Base-by-base conservation (phyloP, 192 early-diverging fungal species). In the Coemansia sp. region DNA sequence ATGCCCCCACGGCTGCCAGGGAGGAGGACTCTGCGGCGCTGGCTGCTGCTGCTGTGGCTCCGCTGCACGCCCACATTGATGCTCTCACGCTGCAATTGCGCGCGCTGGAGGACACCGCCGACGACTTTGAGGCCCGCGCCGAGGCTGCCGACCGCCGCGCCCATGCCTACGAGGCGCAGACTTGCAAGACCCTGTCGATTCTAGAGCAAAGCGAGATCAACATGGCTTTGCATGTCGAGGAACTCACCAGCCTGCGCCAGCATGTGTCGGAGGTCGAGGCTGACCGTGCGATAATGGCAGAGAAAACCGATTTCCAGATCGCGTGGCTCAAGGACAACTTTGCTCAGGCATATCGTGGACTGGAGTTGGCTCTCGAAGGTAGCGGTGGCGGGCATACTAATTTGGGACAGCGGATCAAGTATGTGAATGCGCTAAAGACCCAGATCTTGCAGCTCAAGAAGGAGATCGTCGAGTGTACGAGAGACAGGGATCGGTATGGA, bases 291-390 rank as follows among this genome's bases (percentile, higher is more conserved):
- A 68, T 83, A 24, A 54, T 74, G 46, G 81, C 81, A 0, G 81
- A 83, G 67, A 68, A 77, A 42, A 63, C 64, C 31, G 72, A 78
- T 29, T 83, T 77, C 68, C 81, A 83, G 64, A 78, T 74, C 64
- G 60, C 53, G 31, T 83, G 81, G 81, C 76, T 83, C 24, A 77
- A 77, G 65, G 76, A 78, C 8, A 77, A 83, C 63, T 74, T 77
- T 65, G 59, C 76, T 11, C 65, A 66, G 37, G 81, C 76, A 1
- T 83, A 78, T 43, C 64, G 64, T 7, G 81, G 77, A 10, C 54
- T 83, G 29, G 76, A 83, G 37, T 38, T 19, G 6, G 65, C 74
- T 22, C 67, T 83, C 20, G 27, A 9, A n/a, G 75, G 56, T 57
- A 68, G 65, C 53, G 65, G 60, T 25, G 68, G 68, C 38, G 76